A percentile compares a stretch with the other conserved stretches of the same genome.
phyloP scores from a whole-genome alignment of 176 grass and related monocot species.

The Carex pumila region DNA sequence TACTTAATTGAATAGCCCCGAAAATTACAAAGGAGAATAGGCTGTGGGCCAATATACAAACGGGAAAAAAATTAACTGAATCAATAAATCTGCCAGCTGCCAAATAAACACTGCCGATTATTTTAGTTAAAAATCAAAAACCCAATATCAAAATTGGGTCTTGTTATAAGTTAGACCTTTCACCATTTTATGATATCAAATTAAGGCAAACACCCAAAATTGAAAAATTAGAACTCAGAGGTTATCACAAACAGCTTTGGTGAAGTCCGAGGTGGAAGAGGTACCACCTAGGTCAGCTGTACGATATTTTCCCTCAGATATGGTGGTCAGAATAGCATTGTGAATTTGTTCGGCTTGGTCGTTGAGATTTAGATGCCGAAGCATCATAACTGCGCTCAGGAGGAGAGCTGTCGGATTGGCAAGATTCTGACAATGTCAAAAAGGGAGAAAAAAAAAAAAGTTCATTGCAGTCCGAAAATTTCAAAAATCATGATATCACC shows the following conservation, averaged over 20 bases:
- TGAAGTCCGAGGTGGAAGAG: constrained; percentile 76
- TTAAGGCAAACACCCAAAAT: neutral
- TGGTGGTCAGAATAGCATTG: constrained; percentile 71
- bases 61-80: neutral
- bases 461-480: neutral
- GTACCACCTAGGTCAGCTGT: constrained; percentile 86
- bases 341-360: constrained; percentile 84
- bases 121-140: neutral
- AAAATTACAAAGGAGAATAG: neutral
- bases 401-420: constrained; percentile 90
- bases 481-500: neutral
- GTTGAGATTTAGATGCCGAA: constrained; percentile 77
- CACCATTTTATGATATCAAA: constrained; percentile 3
- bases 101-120: neutral
- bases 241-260: constrained; percentile 74
- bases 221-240: constrained; percentile 22
- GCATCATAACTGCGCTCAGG: constrained; percentile 95
- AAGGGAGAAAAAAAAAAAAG: neutral
- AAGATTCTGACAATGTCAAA: constrained; percentile 48
- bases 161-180: neutral
- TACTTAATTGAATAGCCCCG: neutral
- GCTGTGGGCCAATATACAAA: neutral
- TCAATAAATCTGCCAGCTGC: neutral
- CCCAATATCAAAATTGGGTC: neutral
- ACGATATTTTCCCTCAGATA: constrained; percentile 67